These are phyloP conservation scores for Nicotiana tabacum DNA, from an alignment of 257 asterid species.

Conservation along the genomic window DNA sequence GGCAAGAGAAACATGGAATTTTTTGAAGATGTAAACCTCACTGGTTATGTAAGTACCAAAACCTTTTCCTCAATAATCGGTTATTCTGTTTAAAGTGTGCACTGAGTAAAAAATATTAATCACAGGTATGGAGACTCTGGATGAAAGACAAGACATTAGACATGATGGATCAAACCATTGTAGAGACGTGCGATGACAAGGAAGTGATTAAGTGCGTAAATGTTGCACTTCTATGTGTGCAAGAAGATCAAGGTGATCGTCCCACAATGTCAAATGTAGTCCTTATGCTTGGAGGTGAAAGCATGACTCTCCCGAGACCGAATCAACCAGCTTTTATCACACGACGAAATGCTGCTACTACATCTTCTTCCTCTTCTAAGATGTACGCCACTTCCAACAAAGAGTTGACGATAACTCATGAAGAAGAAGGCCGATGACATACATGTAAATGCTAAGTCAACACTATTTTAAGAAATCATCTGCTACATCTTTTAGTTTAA, in stretches of 20 bases:
- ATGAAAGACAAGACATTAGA: slow-evolving; percentile 18
- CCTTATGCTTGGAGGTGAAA: slow-evolving; percentile 22
- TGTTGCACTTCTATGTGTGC: slow-evolving; percentile 30
- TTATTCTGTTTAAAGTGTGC: background rate
- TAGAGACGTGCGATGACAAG: background rate
- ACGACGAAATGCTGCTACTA: slow-evolving; percentile 1
- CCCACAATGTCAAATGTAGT: slow-evolving; percentile 30
- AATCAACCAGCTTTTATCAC: slow-evolving; percentile 20
- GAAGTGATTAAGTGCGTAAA: slow-evolving; percentile 19
- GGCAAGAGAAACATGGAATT: slow-evolving; percentile 23
- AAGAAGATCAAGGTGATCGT: slow-evolving; percentile 28
- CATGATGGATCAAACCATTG: slow-evolving; percentile 7
- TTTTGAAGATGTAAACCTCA: slow-evolving; percentile 20
- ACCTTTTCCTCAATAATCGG: background rate
- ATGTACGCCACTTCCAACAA: background rate
- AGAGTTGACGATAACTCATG: background rate
- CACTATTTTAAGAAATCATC: background rate
- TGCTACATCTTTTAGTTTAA: background rate
- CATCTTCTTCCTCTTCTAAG: slow-evolving; percentile 12
- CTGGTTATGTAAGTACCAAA: slow-evolving; percentile 23
- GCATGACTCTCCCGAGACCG: slow-evolving; percentile 17
- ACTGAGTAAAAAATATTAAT: background rate
- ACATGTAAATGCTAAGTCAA: background rate
- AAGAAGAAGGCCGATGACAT: slow-evolving; percentile 7
- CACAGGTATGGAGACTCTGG: slow-evolving; percentile 33